Conservation (phyloP, 2,329 filamentous ascomycete species). For the Aspergillus fischeri region DNA sequence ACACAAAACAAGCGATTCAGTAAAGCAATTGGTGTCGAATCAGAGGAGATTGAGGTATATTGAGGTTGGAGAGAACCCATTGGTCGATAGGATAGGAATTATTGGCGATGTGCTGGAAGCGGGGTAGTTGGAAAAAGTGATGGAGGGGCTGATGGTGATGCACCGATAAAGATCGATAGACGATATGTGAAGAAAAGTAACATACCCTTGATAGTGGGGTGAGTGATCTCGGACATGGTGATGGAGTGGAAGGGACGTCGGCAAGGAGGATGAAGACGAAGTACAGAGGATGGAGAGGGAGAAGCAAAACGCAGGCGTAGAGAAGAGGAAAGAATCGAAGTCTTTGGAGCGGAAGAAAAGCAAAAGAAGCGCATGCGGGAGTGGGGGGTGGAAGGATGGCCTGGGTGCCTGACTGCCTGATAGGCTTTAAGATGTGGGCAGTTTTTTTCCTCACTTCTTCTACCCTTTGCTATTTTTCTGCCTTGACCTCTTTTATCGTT, state of each 20-base stretch:
- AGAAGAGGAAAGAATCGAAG: conserved; percentile 12
- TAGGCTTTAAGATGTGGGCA: neutral
- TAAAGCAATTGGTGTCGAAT: neutral
- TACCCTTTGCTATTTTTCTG: neutral
- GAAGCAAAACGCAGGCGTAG: conserved; percentile 21
- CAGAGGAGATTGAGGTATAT: neutral
- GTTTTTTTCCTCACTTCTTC: neutral
- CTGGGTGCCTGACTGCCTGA: neutral
- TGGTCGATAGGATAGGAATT: neutral
- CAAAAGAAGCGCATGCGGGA: conserved; percentile 16
- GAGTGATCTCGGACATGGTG: conserved; percentile 66
- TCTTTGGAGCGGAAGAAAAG: conserved; percentile 6
- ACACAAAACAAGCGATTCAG: neutral
- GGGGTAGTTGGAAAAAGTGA: conserved; percentile 5
- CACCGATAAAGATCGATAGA: neutral
- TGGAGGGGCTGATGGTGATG: conserved; percentile 8
- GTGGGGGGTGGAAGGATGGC: conserved; percentile 9
- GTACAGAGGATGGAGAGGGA: conserved; percentile 17
- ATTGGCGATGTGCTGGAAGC: neutral
- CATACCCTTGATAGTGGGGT: conserved; percentile 73
- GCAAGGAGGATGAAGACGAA: conserved; percentile 10
- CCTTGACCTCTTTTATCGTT: neutral
- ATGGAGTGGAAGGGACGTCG: conserved; percentile 16
- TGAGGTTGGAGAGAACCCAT: neutral
- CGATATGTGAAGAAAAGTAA: conserved; percentile 14